Conservation (phyloP, 352 stramenopile species). For the Achlya hypogyna region DNA sequence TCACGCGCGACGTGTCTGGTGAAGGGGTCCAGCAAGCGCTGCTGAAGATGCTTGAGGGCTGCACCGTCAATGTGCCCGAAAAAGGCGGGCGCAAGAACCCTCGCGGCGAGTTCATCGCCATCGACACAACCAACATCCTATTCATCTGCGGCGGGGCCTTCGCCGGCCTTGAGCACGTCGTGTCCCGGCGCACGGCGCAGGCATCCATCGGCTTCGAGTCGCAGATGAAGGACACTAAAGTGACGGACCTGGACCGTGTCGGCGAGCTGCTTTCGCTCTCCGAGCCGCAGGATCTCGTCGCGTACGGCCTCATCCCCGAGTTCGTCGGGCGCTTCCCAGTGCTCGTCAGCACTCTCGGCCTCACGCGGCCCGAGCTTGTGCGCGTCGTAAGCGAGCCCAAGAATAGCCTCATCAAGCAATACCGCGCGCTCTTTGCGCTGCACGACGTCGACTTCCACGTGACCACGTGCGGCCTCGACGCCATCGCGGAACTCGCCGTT, state of each 20-base stretch:
- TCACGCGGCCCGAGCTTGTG: conserved; percentile 88
- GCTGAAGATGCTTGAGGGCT: conserved; percentile 98
- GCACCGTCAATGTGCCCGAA: conserved; percentile 95
- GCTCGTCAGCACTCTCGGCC: conserved; percentile 90
- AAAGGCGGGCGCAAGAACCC: conserved; percentile 95
- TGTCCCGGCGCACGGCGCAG: conserved; percentile 87
- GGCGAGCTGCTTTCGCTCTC: conserved; percentile 87
- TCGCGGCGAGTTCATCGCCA: conserved; percentile 93
- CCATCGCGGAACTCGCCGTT: conserved; percentile 90
- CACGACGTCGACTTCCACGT: conserved; percentile 95
- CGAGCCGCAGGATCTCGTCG: conserved; percentile 94
- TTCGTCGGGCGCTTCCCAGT: conserved; percentile 97
- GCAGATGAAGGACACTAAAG: conserved; percentile 79
- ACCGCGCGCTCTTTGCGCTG: conserved; percentile 93
- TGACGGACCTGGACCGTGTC: conserved; percentile 75
- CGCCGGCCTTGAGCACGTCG: conserved; percentile 91
- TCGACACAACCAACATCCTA: conserved; percentile 98
- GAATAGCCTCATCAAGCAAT: conserved; percentile 97
- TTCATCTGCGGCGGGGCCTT: conserved; percentile 99
- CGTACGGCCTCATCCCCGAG: conserved; percentile 97
- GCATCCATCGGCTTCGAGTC: conserved; percentile 97
- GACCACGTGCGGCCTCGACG: conserved; percentile 90
- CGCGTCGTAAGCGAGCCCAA: conserved; percentile 96
- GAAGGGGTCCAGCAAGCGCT: conserved; percentile 98
- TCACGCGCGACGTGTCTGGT: conserved; percentile 95